Evolutionary conservation across 805 yeast species (phyloP).

Genomic region (Metschnikowia cerradonensis): DNA sequence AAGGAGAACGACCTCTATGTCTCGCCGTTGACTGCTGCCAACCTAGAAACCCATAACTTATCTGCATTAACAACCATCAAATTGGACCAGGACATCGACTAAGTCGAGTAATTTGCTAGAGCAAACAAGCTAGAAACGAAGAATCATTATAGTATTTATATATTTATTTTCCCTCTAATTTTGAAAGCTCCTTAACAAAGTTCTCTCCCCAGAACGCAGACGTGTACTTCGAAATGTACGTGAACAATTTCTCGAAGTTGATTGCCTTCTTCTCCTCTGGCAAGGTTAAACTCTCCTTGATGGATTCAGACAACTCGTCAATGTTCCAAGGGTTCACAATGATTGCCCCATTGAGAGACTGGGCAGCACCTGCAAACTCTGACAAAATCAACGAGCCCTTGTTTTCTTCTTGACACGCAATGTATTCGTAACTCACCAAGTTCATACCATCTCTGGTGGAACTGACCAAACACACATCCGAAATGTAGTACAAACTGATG

Average conservation of each 20-base stretch:
- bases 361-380: slow-evolving; percentile 99
- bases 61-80: slow-evolving; percentile 8
- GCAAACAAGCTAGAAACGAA: neutral
- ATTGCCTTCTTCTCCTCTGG: slow-evolving; percentile 74
- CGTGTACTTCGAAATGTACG: slow-evolving; percentile 87
- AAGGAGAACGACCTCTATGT: slow-evolving; percentile 7
- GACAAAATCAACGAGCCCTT: slow-evolving; percentile 85
- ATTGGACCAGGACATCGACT: slow-evolving; percentile 8
- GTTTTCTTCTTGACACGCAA: slow-evolving; percentile 86
- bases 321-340: slow-evolving; percentile 98
- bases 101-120: slow-evolving; percentile 11
- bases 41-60: slow-evolving; percentile 17
- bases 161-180: slow-evolving; percentile 15
- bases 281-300: slow-evolving; percentile 80
- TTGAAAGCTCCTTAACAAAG: slow-evolving; percentile 80
- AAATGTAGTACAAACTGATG: slow-evolving; percentile 76
- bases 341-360: slow-evolving; percentile 87
- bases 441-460: slow-evolving; percentile 99
- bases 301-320: slow-evolving; percentile 84
- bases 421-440: slow-evolving; percentile 91
- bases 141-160: neutral
- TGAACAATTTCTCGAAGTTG: slow-evolving; percentile 80
- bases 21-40: slow-evolving; percentile 15
- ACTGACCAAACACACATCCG: slow-evolving; percentile 89
- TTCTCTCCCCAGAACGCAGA: slow-evolving; percentile 97